Conservation (phyloP, 2,329 filamentous ascomycete genomes). For the Ilyonectria robusta region DNA sequence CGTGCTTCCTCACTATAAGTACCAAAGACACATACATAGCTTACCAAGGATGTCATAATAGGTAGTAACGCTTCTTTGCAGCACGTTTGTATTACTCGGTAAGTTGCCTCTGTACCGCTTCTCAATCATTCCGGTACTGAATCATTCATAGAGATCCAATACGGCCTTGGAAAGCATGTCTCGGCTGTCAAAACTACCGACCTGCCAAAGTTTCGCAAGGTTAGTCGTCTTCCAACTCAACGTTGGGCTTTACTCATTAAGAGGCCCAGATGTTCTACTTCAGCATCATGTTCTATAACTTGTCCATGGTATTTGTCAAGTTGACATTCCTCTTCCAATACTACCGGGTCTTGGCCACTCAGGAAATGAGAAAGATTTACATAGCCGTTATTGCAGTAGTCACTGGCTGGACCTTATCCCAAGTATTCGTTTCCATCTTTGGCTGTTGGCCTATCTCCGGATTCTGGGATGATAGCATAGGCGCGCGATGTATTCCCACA, state of each 20-base stretch:
- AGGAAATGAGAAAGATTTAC: neutral
- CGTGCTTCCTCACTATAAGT: too few species aligned
- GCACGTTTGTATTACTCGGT: too few species aligned
- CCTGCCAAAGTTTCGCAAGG: neutral
- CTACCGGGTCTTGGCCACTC: neutral
- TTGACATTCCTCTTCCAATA: neutral
- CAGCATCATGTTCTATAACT: neutral
- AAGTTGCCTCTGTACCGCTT: too few species aligned
- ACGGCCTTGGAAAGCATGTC: neutral
- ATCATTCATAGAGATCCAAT: neutral
- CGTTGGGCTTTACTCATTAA: neutral
- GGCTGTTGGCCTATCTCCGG: too few species aligned
- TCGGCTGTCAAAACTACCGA: neutral
- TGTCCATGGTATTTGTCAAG: neutral
- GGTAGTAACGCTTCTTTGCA: too few species aligned
- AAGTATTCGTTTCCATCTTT: neutral
- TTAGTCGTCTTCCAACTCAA: neutral
- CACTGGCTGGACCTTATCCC: neutral
- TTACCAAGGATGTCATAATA: too few species aligned
- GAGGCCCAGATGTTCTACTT: neutral
- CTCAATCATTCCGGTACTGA: too few species aligned
- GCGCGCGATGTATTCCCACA: too few species aligned
- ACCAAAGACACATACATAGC: too few species aligned
- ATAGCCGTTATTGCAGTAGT: neutral
- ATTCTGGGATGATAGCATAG: too few species aligned